Evolutionary conservation across 2,329 filamentous ascomycete species (phyloP).

Genomic region (Arthrobotrys conoides): DNA sequence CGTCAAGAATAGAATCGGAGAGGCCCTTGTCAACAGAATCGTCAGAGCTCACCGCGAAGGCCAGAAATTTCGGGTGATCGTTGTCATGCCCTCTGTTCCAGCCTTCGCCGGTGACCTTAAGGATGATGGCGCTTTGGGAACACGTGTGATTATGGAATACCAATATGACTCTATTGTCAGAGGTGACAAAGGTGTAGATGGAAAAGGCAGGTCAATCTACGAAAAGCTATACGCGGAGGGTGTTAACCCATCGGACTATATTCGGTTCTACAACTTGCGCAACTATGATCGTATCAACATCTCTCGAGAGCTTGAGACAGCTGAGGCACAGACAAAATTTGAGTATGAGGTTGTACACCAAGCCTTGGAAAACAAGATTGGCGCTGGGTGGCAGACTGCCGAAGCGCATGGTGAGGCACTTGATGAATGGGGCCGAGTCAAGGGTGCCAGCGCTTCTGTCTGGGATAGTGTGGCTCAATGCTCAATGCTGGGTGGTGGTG

Average conservation of each 20-base stretch:
- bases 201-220: slow-evolving; percentile 78
- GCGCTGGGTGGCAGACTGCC: slow-evolving; percentile 65
- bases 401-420: slow-evolving; percentile 70
- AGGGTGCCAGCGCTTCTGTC: slow-evolving; percentile 70
- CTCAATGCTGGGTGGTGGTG: slow-evolving; percentile 84
- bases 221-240: slow-evolving; percentile 77
- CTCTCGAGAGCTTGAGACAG: slow-evolving; percentile 74
- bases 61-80: slow-evolving; percentile 80
- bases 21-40: slow-evolving; percentile 83
- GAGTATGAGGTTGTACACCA: slow-evolving; percentile 73
- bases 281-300: slow-evolving; percentile 88
- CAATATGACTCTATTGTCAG: slow-evolving; percentile 85
- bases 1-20: slow-evolving; percentile 82
- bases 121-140: slow-evolving; percentile 79
- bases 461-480: slow-evolving; percentile 84
- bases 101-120: slow-evolving; percentile 86
- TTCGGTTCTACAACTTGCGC: slow-evolving; percentile 86
- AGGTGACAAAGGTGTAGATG: slow-evolving; percentile 67
- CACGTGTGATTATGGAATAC: slow-evolving; percentile 88
- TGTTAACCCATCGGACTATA: slow-evolving; percentile 79
- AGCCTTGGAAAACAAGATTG: slow-evolving; percentile 66
- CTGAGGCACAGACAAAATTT: slow-evolving; percentile 76
- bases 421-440: slow-evolving; percentile 80
- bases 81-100: slow-evolving; percentile 84
- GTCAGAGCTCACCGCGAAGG: slow-evolving; percentile 77